Base-by-base conservation (phyloP, 75 land plant genomes). In the Picea sitchensis region DNA sequence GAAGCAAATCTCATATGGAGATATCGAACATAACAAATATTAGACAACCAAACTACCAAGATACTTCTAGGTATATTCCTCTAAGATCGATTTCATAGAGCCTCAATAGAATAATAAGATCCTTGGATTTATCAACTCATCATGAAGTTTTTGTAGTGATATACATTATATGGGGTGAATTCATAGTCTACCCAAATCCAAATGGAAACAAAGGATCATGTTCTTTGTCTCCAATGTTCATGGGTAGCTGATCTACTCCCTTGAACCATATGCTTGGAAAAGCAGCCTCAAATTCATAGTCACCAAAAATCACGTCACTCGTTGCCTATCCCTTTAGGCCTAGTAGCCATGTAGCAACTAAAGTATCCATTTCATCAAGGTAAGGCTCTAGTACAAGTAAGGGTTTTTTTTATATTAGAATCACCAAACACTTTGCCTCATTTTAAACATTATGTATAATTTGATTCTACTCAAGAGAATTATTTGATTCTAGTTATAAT, bases 201-300 rank as follows among this genome's bases (percentile, higher is more conserved):
- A 89, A 82, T 11, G 99, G 99, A 56, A 92, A 96, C n/a, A 96
- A 71, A 57, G 99, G 93, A 20, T 92, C 91, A 84, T 92, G 87
- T n/a, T n/a, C n/a, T n/a, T n/a, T n/a, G 59, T 91, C 86, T 15
- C 85, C 94, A 51, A 71, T 65, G 58, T 92, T 83, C 88, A 92
- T 82, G 26, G 98, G 98, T 36, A 96, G 77, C 80, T 90, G 93
- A 64, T 89, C 87, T 2, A 89, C 88, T 1, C 54, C 73, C 32
- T 23, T 80, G 17, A 88, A 88, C 88, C 89, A 88, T 2, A 89
- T 87, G 18, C 89, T 64, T 23, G 81, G 31, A 31, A 86, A 82
- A 23, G 38, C 80, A 9, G 86, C 87, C 12, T 81, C 58, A 36
- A 86, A 86, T 9, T 86, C 86, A 15, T 79, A 83, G 54, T 84